Base-by-base conservation (phyloP, 2,329 filamentous ascomycete genomes). In the Paramyrothecium sp. region DNA sequence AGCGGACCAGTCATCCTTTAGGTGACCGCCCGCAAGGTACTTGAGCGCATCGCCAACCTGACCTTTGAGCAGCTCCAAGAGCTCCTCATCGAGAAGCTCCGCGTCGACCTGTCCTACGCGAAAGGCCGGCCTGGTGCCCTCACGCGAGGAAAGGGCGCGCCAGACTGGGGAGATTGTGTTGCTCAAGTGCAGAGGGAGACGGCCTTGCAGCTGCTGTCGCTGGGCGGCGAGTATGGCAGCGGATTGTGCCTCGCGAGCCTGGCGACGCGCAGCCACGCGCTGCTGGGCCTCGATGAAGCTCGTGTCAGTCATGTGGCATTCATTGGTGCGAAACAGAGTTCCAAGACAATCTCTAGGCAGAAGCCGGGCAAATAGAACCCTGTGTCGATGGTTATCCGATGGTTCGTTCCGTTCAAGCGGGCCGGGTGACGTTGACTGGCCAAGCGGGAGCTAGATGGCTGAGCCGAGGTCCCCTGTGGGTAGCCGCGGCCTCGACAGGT, bases 91-190 rank as follows among this genome's bases (percentile, higher is more conserved):
- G 19, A 99, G 82, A 53, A 99, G 80, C 73, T 98, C 95, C 41
- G 95, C 92, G 73, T 99, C 95, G 48, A 98, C 91, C 75, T 99
- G 95, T 26, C 94, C 92, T 26, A 99, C 95, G 55, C 95, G 88
- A 72, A 97, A 97, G 12, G 91, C 89, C 5, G 95, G 94, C 17
- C 87, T 81, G 22, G 90, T 94, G 49, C 92, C 91, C 69, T 92
- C 88, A 59, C 90, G 86, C 7, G 89, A 88, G 44, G 85, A 85
- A 47, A 94, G 76, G 4, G 82, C 77, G 68, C 92, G 85, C 91
- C 90, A 96, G 55, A 85, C 75, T 41, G 69, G 34, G 77, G 81
- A 81, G 54, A 89, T 69, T 59, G 79, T 78, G 71, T 84, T 83
- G 60, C 92, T 73, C n/a, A 88, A 87, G 61, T 78, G 83, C 3